phyloP scores from a whole-genome alignment of 306 rosid genomes.

The Gynostemma pentaphyllum region DNA sequence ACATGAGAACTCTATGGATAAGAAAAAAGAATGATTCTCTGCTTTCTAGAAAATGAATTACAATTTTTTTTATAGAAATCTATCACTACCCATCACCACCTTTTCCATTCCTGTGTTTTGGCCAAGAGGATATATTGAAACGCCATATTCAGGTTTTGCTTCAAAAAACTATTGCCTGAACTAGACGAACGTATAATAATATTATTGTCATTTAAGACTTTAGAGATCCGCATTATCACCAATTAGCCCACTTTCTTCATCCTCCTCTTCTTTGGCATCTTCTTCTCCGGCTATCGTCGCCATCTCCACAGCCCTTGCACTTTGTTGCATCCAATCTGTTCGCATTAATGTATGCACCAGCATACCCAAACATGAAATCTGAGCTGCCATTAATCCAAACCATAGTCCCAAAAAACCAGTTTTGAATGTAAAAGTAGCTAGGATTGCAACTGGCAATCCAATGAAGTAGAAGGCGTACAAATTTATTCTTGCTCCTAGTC shows the following conservation, averaged over 20 bases:
- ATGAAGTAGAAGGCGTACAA: constrained; percentile 65
- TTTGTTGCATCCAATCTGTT: constrained; percentile 76
- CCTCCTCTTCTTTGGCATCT: constrained; percentile 7
- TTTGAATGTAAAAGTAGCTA: constrained; percentile 31
- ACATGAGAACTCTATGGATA: background rate
- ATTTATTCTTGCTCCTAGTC: constrained; percentile 69
- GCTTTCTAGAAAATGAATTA: constrained; percentile 1
- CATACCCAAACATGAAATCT: constrained; percentile 58
- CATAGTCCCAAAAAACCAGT: constrained; percentile 66
- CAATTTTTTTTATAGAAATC: background rate
- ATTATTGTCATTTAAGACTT: constrained; percentile 4
- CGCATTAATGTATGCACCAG: constrained; percentile 39
- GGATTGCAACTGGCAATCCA: constrained; percentile 61
- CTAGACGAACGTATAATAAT: background rate
- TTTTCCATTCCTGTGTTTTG: background rate
- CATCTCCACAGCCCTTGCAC: constrained; percentile 47
- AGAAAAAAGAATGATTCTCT: constrained; percentile 5
- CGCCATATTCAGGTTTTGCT: background rate
- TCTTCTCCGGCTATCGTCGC: constrained; percentile 13
- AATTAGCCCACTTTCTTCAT: constrained; percentile 43
- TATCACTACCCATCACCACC: background rate
- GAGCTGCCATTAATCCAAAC: constrained; percentile 77
- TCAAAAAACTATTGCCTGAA: too few species aligned
- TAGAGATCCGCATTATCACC: constrained; percentile 20
- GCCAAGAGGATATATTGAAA: background rate